phyloP scores from a whole-genome alignment of 306 rosid genomes.

The Quercus suber region DNA sequence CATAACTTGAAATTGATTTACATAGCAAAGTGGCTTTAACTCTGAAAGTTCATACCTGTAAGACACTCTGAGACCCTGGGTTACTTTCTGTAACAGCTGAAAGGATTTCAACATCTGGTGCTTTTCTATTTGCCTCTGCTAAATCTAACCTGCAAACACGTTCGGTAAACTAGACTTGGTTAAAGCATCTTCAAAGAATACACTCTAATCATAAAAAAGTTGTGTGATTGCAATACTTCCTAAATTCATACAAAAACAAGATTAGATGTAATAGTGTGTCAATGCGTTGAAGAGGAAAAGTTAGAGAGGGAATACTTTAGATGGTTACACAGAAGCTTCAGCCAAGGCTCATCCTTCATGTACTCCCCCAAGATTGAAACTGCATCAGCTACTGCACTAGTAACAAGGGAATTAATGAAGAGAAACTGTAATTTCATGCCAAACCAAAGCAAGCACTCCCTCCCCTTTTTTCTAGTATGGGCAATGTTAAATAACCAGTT shows the following conservation, averaged over 20 bases:
- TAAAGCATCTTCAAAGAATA: conserved; percentile 13
- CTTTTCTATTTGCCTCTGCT: conserved; percentile 56
- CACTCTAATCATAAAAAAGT: conserved; percentile 9
- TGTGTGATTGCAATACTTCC: neutral
- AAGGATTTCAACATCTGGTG: conserved; percentile 28
- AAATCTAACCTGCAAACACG: conserved; percentile 63
- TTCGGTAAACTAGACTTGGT: conserved; percentile 1
- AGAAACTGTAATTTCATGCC: conserved; percentile 1
- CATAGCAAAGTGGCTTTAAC: neutral
- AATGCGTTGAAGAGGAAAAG: neutral
- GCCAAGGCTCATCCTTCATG: conserved; percentile 80
- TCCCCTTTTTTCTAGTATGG: neutral
- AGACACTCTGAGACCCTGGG: conserved; percentile 25
- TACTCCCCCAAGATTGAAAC: conserved; percentile 88
- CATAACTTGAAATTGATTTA: neutral
- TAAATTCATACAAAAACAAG: neutral
- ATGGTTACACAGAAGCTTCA: conserved; percentile 64
- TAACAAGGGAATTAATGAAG: conserved; percentile 27
- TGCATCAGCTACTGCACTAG: conserved; percentile 75
- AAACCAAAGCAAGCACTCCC: neutral
- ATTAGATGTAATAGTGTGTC: neutral
- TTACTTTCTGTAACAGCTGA: conserved; percentile 31
- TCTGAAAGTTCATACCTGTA: conserved; percentile 40
- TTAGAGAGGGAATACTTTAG: conserved; percentile 52
- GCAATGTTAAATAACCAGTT: neutral